Conservation (phyloP, 345 rosid species). For the Populus ilicifolia region DNA sequence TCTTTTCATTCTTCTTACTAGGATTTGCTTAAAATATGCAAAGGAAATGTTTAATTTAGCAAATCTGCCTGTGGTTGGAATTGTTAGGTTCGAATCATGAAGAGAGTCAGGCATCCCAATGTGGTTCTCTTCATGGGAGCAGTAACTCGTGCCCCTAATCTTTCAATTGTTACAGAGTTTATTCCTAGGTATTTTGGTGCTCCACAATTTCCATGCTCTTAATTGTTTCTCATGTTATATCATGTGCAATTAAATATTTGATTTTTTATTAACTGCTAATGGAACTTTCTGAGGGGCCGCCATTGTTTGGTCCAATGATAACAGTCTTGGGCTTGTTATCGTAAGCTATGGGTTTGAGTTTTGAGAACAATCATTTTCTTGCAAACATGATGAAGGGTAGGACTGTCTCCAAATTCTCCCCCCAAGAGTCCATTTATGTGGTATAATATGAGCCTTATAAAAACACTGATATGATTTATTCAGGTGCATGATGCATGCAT, state of each 20-base stretch:
- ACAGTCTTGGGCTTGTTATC: neutral
- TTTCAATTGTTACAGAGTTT: slow-evolving; percentile 88
- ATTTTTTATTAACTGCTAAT: neutral
- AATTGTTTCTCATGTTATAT: neutral
- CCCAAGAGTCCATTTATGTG: neutral
- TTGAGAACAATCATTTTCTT: neutral
- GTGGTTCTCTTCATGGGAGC: slow-evolving; percentile 99
- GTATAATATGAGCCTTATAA: neutral
- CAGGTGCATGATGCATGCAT: neutral
- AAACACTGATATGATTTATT: neutral
- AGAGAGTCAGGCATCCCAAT: slow-evolving; percentile 83
- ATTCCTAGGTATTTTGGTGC: slow-evolving; percentile 65
- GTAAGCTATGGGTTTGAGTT: neutral
- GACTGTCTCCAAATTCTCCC: neutral
- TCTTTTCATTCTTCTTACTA: neutral
- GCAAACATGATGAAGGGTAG: neutral
- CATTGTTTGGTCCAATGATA: neutral
- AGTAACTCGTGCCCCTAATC: slow-evolving; percentile 85
- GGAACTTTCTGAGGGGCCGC: neutral
- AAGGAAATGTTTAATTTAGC: neutral
- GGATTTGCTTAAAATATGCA: neutral
- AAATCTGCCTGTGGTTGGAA: slow-evolving; percentile 8
- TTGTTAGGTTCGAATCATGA: slow-evolving; percentile 75
- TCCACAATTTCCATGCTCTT: slow-evolving; percentile 8
- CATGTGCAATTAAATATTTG: neutral